Conservation (phyloP, 1,139 yeast genomes). For the Pneumocystis oryctolagi region DNA sequence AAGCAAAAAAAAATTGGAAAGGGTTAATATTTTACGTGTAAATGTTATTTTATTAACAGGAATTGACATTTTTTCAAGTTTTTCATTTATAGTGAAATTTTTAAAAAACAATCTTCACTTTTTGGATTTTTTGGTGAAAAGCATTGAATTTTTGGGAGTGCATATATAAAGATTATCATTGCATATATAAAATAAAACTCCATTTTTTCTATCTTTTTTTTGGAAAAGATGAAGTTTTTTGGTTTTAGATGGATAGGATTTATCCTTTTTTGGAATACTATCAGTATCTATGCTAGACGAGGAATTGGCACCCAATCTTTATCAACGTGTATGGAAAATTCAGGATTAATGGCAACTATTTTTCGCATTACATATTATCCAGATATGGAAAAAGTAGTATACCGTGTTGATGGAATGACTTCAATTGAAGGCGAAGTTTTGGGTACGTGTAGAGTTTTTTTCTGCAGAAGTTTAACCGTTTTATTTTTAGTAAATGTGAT, state of each 20-base stretch:
- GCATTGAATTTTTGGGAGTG: not conserved
- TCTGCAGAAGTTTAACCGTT: not conserved
- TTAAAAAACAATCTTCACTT: not conserved
- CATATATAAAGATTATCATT: not conserved
- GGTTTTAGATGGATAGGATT: not conserved
- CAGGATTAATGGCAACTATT: slow-evolving; percentile 74
- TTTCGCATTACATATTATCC: slow-evolving; percentile 68
- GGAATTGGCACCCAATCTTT: slow-evolving; percentile 33
- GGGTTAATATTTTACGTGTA: not conserved
- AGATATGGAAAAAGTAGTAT: slow-evolving; percentile 42
- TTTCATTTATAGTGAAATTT: not conserved
- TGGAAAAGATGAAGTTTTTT: not conserved
- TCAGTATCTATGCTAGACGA: slow-evolving; percentile 5
- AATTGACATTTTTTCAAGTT: not conserved
- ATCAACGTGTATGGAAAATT: slow-evolving; percentile 81
- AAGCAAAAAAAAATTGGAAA: no score
- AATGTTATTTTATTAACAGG: not conserved
- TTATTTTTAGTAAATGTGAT: slow-evolving; percentile 37
- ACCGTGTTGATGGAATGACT: slow-evolving; percentile 65
- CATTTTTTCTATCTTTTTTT: not conserved
- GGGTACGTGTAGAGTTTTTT: not conserved
- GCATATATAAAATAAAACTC: not conserved
- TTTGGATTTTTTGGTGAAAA: not conserved
- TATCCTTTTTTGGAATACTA: not conserved
- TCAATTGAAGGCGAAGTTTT: slow-evolving; percentile 60